These are phyloP conservation scores for Pythium sukuiense DNA, from an alignment of 352 stramenopile genomes.

Conservation along the genomic window DNA sequence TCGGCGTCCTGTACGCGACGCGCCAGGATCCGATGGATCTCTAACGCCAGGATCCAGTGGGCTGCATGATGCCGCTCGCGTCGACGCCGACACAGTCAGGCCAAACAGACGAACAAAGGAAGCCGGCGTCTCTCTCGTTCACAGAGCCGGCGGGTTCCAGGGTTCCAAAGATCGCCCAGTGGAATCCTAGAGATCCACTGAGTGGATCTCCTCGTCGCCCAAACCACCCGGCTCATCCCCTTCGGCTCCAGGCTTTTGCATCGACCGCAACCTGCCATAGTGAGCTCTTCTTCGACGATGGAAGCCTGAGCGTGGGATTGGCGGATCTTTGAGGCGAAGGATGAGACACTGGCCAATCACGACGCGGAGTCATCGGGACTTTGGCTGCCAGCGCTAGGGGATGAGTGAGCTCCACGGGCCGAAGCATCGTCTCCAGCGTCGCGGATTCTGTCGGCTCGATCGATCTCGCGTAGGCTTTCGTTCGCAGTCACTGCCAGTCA, in stretches of 20 bases:
- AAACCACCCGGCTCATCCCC: constrained; percentile 1
- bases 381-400: too few species aligned
- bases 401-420: too few species aligned
- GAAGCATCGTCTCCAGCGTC: too few species aligned
- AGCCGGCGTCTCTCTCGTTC: background rate
- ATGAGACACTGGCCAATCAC: constrained; percentile 9
- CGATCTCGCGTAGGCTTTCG: too few species aligned
- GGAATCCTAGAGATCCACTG: too few species aligned
- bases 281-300: constrained; percentile 6
- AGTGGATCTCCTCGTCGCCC: constrained; percentile 6
- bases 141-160: background rate
- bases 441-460: too few species aligned
- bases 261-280: background rate
- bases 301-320: constrained; percentile 11
- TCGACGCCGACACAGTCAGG: too few species aligned
- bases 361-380: too few species aligned
- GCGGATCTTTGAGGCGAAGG: constrained; percentile 12
- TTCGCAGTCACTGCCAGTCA: too few species aligned
- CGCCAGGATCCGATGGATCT: constrained; percentile 6
- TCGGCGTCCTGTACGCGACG: constrained; percentile 1
- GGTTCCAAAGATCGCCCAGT: constrained; percentile 18
- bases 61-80: too few species aligned
- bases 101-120: too few species aligned
- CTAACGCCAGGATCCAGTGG: background rate
- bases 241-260: background rate